Conservation (phyloP, 2,329 filamentous ascomycete species). For the Monascus ruber region DNA sequence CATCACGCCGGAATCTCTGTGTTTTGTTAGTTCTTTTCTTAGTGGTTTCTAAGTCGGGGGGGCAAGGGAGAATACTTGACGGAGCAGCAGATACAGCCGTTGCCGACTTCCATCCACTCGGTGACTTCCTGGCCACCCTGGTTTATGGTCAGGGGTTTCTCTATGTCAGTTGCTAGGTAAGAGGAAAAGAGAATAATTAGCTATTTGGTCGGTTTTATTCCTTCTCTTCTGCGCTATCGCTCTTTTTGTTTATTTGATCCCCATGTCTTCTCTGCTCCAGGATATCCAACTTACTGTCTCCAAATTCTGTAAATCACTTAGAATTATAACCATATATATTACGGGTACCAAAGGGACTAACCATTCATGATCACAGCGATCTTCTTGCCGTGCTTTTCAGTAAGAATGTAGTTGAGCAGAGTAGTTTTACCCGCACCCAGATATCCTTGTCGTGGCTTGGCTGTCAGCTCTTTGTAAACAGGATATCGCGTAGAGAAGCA, state of each 20-base stretch:
- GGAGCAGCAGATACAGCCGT: constrained; percentile 95
- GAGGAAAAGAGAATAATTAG: no score
- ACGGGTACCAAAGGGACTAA: constrained; percentile 17
- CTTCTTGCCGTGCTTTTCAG: constrained; percentile 89
- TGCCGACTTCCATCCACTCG: constrained; percentile 92
- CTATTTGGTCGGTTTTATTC: neutral
- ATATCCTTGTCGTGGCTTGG: constrained; percentile 53
- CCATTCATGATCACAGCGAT: constrained; percentile 97
- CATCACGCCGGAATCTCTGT: constrained; percentile 77
- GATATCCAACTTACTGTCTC: constrained; percentile 51
- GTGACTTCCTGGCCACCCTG: constrained; percentile 71
- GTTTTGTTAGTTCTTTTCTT: neutral
- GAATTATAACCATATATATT: constrained; percentile 2
- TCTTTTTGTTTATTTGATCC: neutral
- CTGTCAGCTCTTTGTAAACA: constrained; percentile 1
- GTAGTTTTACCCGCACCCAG: constrained; percentile 94
- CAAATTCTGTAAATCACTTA: constrained; percentile 51
- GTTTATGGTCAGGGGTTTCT: constrained; percentile 87
- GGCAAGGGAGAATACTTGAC: constrained; percentile 57
- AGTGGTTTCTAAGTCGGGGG: neutral
- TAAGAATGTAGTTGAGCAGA: constrained; percentile 88
- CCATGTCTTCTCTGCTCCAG: neutral
- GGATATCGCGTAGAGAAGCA: neutral
- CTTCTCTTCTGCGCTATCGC: no score
- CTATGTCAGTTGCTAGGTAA: constrained; percentile 68